These are phyloP conservation scores for Solanum gracilifrons DNA, from an alignment of 257 asterid species.

Conservation along the genomic window DNA sequence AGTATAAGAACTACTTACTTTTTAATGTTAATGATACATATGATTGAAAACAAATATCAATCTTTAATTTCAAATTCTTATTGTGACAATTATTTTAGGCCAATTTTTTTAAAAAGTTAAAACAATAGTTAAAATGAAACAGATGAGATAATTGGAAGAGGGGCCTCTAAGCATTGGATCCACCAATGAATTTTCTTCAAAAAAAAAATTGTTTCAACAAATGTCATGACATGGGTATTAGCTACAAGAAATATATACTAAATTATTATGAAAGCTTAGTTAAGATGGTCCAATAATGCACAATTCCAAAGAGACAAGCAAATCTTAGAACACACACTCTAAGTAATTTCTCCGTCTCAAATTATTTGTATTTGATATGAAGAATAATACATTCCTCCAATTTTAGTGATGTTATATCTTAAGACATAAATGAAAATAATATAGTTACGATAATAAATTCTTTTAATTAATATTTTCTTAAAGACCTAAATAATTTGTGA, in stretches of 20 bases:
- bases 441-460: too few species aligned
- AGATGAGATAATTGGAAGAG: neutral
- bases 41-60: neutral
- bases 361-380: neutral
- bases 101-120: accelerated
- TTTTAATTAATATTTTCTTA: neutral
- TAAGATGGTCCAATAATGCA: neutral
- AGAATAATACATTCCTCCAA: too few species aligned
- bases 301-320: neutral
- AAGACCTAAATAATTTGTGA: neutral
- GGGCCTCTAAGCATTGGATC: neutral
- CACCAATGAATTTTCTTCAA: neutral
- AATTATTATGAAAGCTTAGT: neutral
- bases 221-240: neutral
- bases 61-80: neutral
- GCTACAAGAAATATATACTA: neutral
- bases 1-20: neutral
- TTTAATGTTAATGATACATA: too few species aligned
- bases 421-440: neutral
- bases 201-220: neutral
- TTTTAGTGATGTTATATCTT: neutral
- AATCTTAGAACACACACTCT: neutral
- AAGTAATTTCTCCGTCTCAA: accelerated
- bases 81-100: neutral
- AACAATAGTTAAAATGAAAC: neutral